Percentiles rank a stretch among this genome's conserved stretches.
phyloP scores from a whole-genome alignment of 345 rosid genomes.

The Dipteronia dyeriana region DNA sequence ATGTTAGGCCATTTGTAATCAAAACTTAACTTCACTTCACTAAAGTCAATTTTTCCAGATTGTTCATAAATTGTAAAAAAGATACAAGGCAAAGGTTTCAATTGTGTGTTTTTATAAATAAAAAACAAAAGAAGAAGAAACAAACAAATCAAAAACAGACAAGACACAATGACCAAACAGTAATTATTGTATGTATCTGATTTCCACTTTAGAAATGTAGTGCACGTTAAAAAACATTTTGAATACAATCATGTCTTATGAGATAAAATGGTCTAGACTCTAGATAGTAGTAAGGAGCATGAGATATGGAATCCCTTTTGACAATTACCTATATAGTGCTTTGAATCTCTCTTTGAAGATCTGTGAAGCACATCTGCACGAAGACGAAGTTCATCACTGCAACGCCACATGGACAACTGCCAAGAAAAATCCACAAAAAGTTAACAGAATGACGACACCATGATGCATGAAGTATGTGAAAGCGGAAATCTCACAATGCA shows the following conservation, averaged over 20 bases:
- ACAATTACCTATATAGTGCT: constrained; percentile 87
- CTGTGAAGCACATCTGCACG: constrained; percentile 75
- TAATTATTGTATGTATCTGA: background rate
- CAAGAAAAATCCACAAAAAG: constrained; percentile 16
- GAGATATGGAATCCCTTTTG: background rate
- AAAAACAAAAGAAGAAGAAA: background rate
- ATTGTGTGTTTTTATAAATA: background rate
- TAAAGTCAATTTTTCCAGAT: too few relatives aligned
- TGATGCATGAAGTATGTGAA: background rate
- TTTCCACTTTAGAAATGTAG: background rate
- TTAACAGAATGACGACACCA: constrained; percentile 6
- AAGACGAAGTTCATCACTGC: constrained; percentile 87
- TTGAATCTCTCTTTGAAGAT: constrained; percentile 84
- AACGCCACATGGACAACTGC: constrained; percentile 99
- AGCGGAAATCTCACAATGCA: background rate
- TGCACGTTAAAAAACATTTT: background rate
- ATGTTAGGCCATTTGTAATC: too few relatives aligned
- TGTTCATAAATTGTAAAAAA: too few relatives aligned
- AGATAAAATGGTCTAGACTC: background rate
- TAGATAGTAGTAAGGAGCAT: background rate
- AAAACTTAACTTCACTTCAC: too few relatives aligned
- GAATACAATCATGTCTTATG: background rate
- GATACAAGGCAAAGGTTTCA: background rate
- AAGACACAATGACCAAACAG: background rate
- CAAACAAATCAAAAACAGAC: background rate